Base-by-base conservation (phyloP, 345 rosid genomes). In the Bruguiera gymnorhiza region DNA sequence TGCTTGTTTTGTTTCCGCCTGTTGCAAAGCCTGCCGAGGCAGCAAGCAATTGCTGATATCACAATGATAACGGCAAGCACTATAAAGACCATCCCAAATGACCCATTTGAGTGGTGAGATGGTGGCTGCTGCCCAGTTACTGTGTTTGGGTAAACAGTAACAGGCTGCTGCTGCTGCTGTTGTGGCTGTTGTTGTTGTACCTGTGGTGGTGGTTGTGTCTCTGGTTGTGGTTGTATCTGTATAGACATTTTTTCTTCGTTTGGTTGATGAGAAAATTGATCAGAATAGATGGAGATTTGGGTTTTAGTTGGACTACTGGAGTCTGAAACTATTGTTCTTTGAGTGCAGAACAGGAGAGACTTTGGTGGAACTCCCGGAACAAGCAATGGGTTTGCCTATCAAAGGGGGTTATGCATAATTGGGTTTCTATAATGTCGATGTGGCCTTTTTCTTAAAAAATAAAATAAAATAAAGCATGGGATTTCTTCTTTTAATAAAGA, bases 1-100 rank as follows among this genome's bases (percentile, higher is more conserved):
- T 10, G 60, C 30, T 39, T 69, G 63, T 32, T 78, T 70, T 46
- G 65, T 51, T 31, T 19, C 18, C 21, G 32, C 73, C 71, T 63
- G 69, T 72, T 84, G 63, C 90, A 86, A 51, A 88, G 57, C 59
- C 88, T 77, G 30, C 90, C 88, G 16, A 88, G 86, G 51, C 78
- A 84, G 74, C 90, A 84, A 70, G 93, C 88, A 31, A 80, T 68
- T 19, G 76, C 83, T 50, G 90, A 88, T 36, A 88, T 50, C 21
- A 86, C 81, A 10, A 84, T 53, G 31, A 88, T 84, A n/a, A 84
- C 85, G 19, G 86, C 88, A 37, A 88, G 79, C 21, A 86, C 85
- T 29, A 88, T 80, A 68, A 83, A 91, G 52, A 87, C 95, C 8
- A 83, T 85, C 60, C 88, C 92, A 26, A 88, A 91, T 31, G 92